Evolutionary conservation across 2,329 filamentous ascomycete genomes (phyloP), one percentile per base, ranked within the genome.

Genomic region (Emericellopsis cladophorae): DNA sequence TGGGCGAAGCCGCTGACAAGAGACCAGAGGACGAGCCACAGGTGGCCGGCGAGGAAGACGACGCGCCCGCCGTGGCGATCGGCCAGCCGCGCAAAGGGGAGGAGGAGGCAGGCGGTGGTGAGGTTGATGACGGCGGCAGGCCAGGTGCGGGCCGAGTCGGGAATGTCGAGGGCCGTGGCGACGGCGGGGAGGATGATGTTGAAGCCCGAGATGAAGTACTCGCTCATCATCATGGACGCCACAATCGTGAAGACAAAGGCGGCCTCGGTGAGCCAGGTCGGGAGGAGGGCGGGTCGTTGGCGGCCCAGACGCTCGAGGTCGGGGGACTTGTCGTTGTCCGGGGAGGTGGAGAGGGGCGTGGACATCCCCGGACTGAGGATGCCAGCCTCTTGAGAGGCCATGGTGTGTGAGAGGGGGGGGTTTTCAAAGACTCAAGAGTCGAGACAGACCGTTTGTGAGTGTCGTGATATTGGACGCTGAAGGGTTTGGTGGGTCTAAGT

Each of bases 141-240:
- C 83, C 75, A 86, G 62, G 64, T 85, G 60, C 54, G 72, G 51
- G 54, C 79, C 39, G 53, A 70, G 52, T 56, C 67, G 0, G 83
- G 77, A 29, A 90, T 86, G 32, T 76, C 43, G 5, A 90, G 67
- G 3, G 76, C 69, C 21, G 57, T 51, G 14, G 76, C 67, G 4
- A 90, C 57, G 0, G 74, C 74, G 2, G 85, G 84, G 1, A 88
- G 61, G 26, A 89, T 74, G 33, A 56, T 81, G 44, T 72, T 74
- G 56, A 89, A 92, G 26, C 86, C 86, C 37, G 79, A 83, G 39
- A 90, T 73, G 53, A 81, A 83, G 58, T 81, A 89, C 61, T 89
- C 84, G 49, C 72, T 67, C 50, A 81, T 66, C 45, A 81, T 70
- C 61, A 81, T 79, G 36, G 76, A 79, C 45, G 74, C 69, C 11